Evolutionary conservation across 2,329 filamentous ascomycete genomes (phyloP), one percentile per base, ranked within the genome.

Genomic region (Alternaria longipes): DNA sequence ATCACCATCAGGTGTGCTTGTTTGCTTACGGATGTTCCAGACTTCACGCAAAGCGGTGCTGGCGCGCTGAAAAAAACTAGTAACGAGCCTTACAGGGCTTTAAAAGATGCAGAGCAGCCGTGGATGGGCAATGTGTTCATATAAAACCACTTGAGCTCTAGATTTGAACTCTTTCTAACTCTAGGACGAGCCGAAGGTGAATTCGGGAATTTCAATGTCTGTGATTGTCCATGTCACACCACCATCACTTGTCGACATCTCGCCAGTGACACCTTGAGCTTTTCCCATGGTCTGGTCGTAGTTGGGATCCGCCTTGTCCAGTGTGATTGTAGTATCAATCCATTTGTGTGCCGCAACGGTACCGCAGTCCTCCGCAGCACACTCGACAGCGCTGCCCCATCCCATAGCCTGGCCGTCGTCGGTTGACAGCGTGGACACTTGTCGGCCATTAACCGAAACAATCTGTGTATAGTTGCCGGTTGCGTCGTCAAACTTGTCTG

Each of bases 361-460:
- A 18, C 81, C 80, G 65, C 81, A 82, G 58, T 81, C 73, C 5
- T 71, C 63, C 38, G 69, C 74, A 1, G 75, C 76, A 47, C 81
- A 82, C 60, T 82, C 79, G 58, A 83, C 78, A 0, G 81, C 76
- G 40, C 77, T 80, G 2, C 81, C 81, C 76, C 80, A 83, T 64
- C 81, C 81, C 71, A 78, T 66, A 4, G 81, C 81, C 8, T 80
- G 66, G 24, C 77, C 81, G 59, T 79, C 78, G 54, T 74, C 80
- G 49, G 83, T 84, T 2, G 82, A 83, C 3, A 84, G 76, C 0
- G 77, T 82, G 0, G 80, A 81, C 30, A 84, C 75, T 18, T 71
- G 62, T 22, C 67, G 65, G 46, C 74, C 78, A 58, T 81, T 80
- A 24, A 82, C 61, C 1, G 65, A 69, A 34, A 82, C 78, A 20